phyloP scores from a whole-genome alignment of 192 early-diverging fungal genomes.

The Umbelopsis sp. region DNA sequence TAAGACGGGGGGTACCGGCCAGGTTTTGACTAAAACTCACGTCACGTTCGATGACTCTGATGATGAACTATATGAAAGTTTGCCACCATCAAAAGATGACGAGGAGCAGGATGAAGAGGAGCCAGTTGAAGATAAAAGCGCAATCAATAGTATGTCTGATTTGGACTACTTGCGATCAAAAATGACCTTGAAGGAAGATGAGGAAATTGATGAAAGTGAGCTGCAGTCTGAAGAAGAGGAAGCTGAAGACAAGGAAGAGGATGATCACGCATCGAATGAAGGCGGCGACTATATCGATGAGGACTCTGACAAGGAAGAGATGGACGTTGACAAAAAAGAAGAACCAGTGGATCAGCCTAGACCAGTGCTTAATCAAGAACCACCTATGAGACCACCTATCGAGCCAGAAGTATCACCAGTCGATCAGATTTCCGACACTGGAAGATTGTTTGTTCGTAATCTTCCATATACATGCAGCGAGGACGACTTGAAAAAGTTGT shows the following conservation, averaged over 20 bases:
- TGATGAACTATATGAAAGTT: slow-evolving; percentile 72
- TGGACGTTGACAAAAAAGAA: slow-evolving; percentile 28
- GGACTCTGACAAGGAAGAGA: slow-evolving; percentile 27
- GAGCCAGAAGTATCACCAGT: slow-evolving; percentile 48
- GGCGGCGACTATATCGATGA: slow-evolving; percentile 24
- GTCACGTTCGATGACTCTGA: slow-evolving; percentile 70
- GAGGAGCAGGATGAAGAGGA: slow-evolving; percentile 40
- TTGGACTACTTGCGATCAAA: slow-evolving; percentile 68
- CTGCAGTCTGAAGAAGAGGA: slow-evolving; percentile 23
- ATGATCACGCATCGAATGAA: slow-evolving; percentile 15
- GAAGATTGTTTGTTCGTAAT: slow-evolving; percentile 93
- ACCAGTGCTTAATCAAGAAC: neutral
- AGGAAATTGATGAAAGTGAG: slow-evolving; percentile 23
- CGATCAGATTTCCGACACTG: slow-evolving; percentile 89
- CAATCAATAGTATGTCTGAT: slow-evolving; percentile 51
- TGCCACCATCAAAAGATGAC: slow-evolving; percentile 52
- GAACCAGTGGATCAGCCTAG: neutral
- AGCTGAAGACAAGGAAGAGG: slow-evolving; percentile 32
- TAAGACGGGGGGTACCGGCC: slow-evolving; percentile 64
- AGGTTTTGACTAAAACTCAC: slow-evolving; percentile 62
- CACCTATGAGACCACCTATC: slow-evolving; percentile 39
- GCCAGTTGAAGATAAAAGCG: neutral
- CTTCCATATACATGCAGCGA: slow-evolving; percentile 88
- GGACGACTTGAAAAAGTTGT: slow-evolving; percentile 81
- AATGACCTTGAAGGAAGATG: slow-evolving; percentile 49